Conservation (phyloP, 1,139 yeast species). For the Yamadazyma kanchanaburiensis region DNA sequence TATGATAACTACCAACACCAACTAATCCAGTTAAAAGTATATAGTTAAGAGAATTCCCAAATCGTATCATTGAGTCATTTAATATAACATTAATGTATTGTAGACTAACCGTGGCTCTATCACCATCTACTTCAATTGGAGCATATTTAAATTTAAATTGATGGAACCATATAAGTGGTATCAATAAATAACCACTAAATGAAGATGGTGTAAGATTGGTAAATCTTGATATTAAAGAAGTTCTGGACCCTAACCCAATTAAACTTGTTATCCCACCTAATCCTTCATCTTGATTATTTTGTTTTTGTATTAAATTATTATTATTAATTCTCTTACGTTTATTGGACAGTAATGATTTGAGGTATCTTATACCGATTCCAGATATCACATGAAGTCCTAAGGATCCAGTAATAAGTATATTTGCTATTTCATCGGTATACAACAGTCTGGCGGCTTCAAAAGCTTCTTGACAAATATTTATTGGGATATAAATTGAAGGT, state of each 20-base stretch:
- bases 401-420: conserved; percentile 46
- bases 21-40: conserved; percentile 18
- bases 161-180: conserved; percentile 49
- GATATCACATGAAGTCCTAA: conserved; percentile 47
- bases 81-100: conserved; percentile 51
- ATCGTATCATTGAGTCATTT: conserved; percentile 15
- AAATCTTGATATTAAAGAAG: conserved; percentile 38
- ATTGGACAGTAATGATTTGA: conserved; percentile 17
- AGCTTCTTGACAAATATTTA: conserved; percentile 48
- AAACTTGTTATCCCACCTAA: conserved; percentile 56
- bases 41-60: conserved; percentile 20
- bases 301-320: conserved; percentile 10
- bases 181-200: conserved; percentile 56
- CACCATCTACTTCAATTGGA: conserved; percentile 60
- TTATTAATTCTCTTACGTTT: conserved; percentile 6
- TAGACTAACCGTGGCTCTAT: conserved; percentile 54
- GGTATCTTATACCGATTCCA: conserved; percentile 49
- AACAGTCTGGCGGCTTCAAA: conserved; percentile 61
- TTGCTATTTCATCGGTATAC: conserved; percentile 55
- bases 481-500: conserved; percentile 47
- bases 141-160: conserved; percentile 42
- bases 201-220: conserved; percentile 44
- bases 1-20: conserved; percentile 31
- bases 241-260: conserved; percentile 52
- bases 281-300: conserved; percentile 47